phyloP scores from a whole-genome alignment of 345 rosid genomes.

The Abelmoschus esculentus region DNA sequence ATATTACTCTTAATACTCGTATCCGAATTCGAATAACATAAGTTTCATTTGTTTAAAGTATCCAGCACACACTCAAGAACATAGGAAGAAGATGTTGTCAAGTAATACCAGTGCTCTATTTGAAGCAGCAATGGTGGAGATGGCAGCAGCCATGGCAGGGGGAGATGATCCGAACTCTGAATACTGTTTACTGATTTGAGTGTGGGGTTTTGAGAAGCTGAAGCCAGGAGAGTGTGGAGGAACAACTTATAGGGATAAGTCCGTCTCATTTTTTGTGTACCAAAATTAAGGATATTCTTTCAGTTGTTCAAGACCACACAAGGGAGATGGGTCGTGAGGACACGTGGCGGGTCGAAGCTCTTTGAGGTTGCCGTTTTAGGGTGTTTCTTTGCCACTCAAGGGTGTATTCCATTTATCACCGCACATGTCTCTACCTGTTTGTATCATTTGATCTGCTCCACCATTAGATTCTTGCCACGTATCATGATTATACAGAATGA shows the following conservation, averaged over 20 bases:
- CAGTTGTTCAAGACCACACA: constrained; percentile 36
- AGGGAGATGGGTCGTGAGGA: constrained; percentile 25
- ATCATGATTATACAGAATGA: too few relatives aligned
- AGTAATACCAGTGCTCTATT: constrained; percentile 61
- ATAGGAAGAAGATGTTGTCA: background rate
- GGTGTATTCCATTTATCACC: background rate
- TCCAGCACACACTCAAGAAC: background rate
- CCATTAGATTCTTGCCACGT: too few relatives aligned
- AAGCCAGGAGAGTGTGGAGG: background rate
- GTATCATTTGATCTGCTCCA: too few relatives aligned
- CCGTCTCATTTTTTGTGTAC: constrained; percentile 16
- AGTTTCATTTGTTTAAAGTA: too few relatives aligned
- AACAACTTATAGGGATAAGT: constrained; percentile 18
- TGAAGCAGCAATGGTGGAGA: constrained; percentile 69
- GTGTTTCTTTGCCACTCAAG: constrained; percentile 24
- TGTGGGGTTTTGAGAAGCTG: background rate
- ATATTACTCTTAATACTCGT: too few relatives aligned
- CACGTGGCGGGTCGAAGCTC: constrained; percentile 32
- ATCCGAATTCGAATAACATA: too few relatives aligned
- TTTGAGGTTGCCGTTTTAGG: constrained; percentile 15
- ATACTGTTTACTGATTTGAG: background rate
- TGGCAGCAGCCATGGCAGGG: constrained; percentile 57
- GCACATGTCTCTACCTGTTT: background rate
- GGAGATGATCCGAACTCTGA: background rate
- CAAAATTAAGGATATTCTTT: constrained; percentile 22